Base-by-base conservation (phyloP, 2,329 filamentous ascomycete genomes). In the Fusarium anguioides region DNA sequence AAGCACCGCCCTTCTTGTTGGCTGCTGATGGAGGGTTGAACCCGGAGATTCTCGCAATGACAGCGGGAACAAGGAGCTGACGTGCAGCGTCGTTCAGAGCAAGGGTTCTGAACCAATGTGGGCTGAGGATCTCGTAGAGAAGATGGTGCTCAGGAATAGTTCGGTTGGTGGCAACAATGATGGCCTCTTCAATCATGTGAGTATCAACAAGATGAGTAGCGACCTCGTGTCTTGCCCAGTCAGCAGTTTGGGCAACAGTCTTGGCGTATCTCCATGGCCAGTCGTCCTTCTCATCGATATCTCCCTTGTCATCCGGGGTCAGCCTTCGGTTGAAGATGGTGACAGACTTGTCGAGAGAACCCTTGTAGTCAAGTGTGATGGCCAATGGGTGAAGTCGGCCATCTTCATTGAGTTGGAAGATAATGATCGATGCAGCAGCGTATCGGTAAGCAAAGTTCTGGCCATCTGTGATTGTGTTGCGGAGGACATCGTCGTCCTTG, bases 191-290 rank as follows among this genome's bases (percentile, higher is more conserved):
- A 1, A 68, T 46, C 55, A 68, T 55, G 35, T 68, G 66, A 0
- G 66, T 68, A 14, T 68, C 66, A 4, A 68, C 60, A 11, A 68
- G 66, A 12, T 65, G 66, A 1, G 54, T 47, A 3, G 64, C 66
- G 3, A 68, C 18, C 6, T 68, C 66, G 14, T 68, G 66, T 45
- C 66, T 51, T 6, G 66, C 48, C 60, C 66, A 68, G 23, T 68
- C 66, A 6, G 66, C 66, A 0, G 66, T 65, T 23, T 68, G 66
- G 0, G 66, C 66, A 3, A 66, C 63, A 1, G 66, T 68, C 39
- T 68, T 68, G 37, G 66, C 66, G 3, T 68, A 68, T 39, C 66
- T 27, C 66, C 66, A 68, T 0, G 66, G 55, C 66, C 66, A 68
- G 26, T 68, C 64, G 1, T 65, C 48, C 35, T 65, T 68, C 42